Conservation (phyloP, 805 yeast genomes). For the Sporopachydermia quercuum region DNA sequence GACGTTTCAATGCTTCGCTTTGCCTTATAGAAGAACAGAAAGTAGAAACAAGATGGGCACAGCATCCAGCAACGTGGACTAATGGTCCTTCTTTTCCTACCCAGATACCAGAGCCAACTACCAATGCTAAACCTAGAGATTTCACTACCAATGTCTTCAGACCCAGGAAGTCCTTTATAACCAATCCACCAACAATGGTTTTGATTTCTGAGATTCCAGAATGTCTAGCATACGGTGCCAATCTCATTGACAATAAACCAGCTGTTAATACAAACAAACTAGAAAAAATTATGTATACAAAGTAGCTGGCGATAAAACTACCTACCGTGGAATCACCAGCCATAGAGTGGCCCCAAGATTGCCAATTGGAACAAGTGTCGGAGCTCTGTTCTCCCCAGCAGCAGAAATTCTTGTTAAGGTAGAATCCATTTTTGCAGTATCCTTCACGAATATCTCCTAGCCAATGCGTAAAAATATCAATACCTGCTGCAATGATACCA, state of each 20-base stretch:
- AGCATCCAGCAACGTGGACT: constrained; percentile 62
- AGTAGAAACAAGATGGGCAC: constrained; percentile 26
- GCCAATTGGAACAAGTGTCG: constrained; percentile 20
- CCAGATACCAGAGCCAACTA: constrained; percentile 68
- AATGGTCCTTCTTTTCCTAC: constrained; percentile 80
- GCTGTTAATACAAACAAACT: constrained; percentile 25
- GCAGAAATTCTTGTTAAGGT: constrained; percentile 15
- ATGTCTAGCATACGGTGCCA: constrained; percentile 25
- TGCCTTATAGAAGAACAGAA: constrained; percentile 16
- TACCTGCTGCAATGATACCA: constrained; percentile 32
- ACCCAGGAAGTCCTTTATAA: constrained; percentile 38
- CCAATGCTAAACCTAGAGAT: constrained; percentile 40
- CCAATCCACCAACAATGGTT: constrained; percentile 50
- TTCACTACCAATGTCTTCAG: constrained; percentile 38
- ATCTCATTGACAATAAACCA: constrained; percentile 16
- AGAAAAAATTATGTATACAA: constrained; percentile 24
- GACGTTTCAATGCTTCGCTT: constrained; percentile 51
- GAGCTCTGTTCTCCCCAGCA: constrained; percentile 18
- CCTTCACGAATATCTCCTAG: constrained; percentile 41
- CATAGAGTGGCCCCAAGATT: constrained; percentile 19
- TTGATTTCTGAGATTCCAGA: constrained; percentile 70
- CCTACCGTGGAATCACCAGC: constrained; percentile 14
- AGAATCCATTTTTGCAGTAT: constrained; percentile 23
- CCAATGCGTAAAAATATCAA: constrained; percentile 35
- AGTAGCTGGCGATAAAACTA: constrained; percentile 19